A percentile compares a stretch with the other conserved stretches of the same genome.
These are phyloP conservation scores for Cymodocea nodosa DNA, from an alignment of 116 monocot genomes.

Conservation along the genomic window DNA sequence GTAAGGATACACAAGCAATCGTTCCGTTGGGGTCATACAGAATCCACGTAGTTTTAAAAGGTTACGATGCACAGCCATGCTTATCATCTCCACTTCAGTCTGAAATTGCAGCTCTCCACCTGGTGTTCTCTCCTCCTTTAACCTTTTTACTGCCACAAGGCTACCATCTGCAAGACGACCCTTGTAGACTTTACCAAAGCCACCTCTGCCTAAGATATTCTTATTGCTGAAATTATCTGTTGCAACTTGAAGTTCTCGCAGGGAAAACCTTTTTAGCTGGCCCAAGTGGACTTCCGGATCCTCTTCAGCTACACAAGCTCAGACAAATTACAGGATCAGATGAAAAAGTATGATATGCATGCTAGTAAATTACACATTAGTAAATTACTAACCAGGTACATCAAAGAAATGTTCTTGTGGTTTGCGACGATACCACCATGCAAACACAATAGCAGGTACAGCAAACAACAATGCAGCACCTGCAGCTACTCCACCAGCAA, in stretches of 20 bases:
- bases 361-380: conserved; percentile 2
- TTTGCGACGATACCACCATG: conserved; percentile 91
- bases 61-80: conserved; percentile 95
- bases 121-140: conserved; percentile 85
- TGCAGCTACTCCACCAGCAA: conserved; percentile 95
- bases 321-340: conserved; percentile 1
- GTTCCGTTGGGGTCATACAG: conserved; percentile 91
- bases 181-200: conserved; percentile 97
- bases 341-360: background rate
- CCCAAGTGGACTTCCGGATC: conserved; percentile 91
- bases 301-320: conserved; percentile 55
- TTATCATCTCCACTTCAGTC: conserved; percentile 97
- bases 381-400: conserved; percentile 69
- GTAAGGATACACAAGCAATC: conserved; percentile 88
- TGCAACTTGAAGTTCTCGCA: conserved; percentile 84
- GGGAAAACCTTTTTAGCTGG: conserved; percentile 85
- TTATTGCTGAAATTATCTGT: conserved; percentile 89
- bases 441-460: conserved; percentile 85
- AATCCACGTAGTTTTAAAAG: conserved; percentile 78
- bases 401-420: conserved; percentile 91
- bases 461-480: conserved; percentile 89
- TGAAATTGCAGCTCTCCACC: conserved; percentile 97
- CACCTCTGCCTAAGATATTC: conserved; percentile 87
- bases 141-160: conserved; percentile 81
- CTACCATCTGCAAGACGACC: conserved; percentile 83